Evolutionary conservation across 202 grass and related monocot species (phyloP), one percentile per base, ranked within the genome.

Genomic region (Hordeum pubiflorum): DNA sequence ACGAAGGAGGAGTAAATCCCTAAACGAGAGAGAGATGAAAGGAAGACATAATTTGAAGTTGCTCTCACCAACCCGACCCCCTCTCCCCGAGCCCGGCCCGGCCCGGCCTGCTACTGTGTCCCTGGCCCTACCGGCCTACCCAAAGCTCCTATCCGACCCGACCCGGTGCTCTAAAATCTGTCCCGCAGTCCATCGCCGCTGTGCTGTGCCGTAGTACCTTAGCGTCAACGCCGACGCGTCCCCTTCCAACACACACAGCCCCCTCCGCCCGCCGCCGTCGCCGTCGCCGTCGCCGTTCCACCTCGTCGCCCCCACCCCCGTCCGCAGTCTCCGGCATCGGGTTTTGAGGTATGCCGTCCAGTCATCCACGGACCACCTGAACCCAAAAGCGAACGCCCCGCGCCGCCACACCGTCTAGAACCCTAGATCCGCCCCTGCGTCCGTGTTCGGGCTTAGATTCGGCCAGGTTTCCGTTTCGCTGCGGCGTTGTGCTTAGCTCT

Each of bases 151-250:
- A 2, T 2, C 46, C 15, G 46, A 50, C 15, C 46, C 46, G 46
- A 50, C 44, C 44, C 14, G 7, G 46, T 0, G 46, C 46, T 50
- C 46, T 50, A 50, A 50, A 50, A 50, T 18, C 46, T 2, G 46
- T 7, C 13, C 46, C 6, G 46, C 4, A 50, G 46, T 50, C 46
- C 5, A 50, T 2, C 46, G 46, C 46, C 14, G 15, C 46, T 50
- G 46, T 55, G 6, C 66, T 43, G 21, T 24, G 38, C 66, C 20
- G 36, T 50, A 9, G 7, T 31, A 32, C 24, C 17, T 70, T 48
- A 48, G 23, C 68, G 68, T 71, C 68, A 71, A 71, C 68, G 68
- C 68, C 68, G 13, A 71, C 26, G 44, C 68, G 40, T 18, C 68
- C 65, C 40, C 15, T 10, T 23, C 69, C 66, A 13, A 17, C 33